Conservation (phyloP, 345 rosid species). For the Lumnitzera littorea region DNA sequence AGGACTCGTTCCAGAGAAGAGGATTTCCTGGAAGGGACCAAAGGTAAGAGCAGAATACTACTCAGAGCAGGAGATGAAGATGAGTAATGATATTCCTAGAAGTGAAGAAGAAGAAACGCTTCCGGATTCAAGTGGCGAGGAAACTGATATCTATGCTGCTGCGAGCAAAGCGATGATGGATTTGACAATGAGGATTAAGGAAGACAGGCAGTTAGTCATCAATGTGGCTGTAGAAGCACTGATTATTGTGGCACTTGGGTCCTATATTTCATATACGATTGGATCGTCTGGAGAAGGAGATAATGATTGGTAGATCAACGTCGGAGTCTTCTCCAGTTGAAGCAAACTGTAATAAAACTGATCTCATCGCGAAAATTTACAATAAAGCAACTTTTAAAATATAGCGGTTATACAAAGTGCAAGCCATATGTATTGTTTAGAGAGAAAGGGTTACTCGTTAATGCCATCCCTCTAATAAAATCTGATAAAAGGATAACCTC, state of each 20-base stretch:
- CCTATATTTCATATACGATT: conserved; percentile 5
- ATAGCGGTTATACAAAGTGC: too few species aligned
- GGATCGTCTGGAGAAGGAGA: background rate
- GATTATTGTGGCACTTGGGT: conserved; percentile 2
- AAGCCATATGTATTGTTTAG: too few species aligned
- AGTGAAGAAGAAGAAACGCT: background rate
- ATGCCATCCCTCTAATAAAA: too few species aligned
- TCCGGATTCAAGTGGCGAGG: background rate
- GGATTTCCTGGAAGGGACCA: background rate
- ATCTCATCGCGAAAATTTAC: too few species aligned
- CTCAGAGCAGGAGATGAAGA: conserved; percentile 2
- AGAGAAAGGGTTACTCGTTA: too few species aligned
- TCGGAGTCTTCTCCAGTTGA: too few species aligned
- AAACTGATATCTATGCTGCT: background rate
- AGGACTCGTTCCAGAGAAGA: background rate
- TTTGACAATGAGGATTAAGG: background rate
- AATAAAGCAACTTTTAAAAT: too few species aligned
- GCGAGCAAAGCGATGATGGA: background rate
- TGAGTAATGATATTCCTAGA: background rate
- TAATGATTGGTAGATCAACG: too few species aligned
- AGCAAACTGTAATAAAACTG: too few species aligned
- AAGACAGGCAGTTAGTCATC: conserved; percentile 2
- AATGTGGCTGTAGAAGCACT: conserved; percentile 4
- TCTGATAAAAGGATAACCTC: too few species aligned
- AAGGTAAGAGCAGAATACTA: background rate